Conservation (phyloP, 75 land plant genomes). For the Pinus taeda region DNA sequence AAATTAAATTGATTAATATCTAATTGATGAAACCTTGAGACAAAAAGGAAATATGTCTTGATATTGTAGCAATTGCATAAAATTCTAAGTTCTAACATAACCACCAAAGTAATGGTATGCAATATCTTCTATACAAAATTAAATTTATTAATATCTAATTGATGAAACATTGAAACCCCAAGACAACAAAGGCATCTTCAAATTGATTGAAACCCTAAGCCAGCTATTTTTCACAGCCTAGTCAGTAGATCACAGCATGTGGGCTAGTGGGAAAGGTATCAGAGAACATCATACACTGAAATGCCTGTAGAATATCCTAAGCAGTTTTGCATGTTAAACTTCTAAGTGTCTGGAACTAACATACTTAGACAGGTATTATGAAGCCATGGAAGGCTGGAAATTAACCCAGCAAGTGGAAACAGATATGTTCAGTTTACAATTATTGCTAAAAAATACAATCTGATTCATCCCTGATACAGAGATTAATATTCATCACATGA, state of each 20-base stretch:
- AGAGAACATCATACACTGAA: not conserved
- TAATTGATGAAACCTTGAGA: not conserved
- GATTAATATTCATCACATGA: not conserved
- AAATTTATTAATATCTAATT: not conserved
- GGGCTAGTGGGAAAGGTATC: no score
- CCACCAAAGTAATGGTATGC: not conserved
- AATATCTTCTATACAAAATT: not conserved
- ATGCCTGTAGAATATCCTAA: not conserved
- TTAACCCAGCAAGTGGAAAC: not conserved
- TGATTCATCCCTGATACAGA: not conserved
- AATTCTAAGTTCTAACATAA: not conserved
- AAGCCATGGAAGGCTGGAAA: not conserved
- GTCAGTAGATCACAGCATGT: no score
- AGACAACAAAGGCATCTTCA: not conserved
- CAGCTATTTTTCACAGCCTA: no score
- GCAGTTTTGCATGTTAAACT: not conserved
- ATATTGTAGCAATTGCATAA: not conserved
- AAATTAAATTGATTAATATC: not conserved
- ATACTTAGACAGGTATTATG: not conserved
- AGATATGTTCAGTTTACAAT: no score
- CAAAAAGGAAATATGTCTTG: not conserved
- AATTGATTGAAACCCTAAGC: not conserved
- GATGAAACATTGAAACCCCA: not conserved
- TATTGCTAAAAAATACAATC: no score
- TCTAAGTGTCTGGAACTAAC: not conserved